A percentile compares a stretch with the other conserved stretches of the same genome.
Conservation (phyloP, 305 asterid species). For the Fraxinus sp. region DNA sequence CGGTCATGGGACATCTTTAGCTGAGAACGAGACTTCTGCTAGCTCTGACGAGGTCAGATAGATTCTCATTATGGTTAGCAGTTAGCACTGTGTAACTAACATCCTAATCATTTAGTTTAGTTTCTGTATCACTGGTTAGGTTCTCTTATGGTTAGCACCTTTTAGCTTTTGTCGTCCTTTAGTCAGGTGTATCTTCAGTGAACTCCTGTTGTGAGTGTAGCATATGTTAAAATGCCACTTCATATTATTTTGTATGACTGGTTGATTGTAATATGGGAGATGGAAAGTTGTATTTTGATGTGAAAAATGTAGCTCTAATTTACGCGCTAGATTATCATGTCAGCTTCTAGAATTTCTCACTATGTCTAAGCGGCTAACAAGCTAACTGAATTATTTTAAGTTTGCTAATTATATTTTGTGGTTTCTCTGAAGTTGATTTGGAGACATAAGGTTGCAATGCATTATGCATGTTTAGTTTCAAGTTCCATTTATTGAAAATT, state of each 20-base stretch:
- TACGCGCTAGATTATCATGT: conserved; percentile 24
- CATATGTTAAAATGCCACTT: background rate
- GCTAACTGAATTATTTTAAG: background rate
- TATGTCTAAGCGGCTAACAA: background rate
- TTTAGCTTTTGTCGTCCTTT: background rate
- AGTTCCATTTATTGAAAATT: background rate
- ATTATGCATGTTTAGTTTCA: background rate
- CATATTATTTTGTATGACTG: background rate
- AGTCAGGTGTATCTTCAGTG: conserved; percentile 2
- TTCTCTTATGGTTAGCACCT: background rate
- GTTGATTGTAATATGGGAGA: conserved; percentile 17
- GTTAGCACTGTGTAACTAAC: background rate
- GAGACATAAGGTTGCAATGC: background rate
- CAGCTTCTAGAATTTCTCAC: background rate
- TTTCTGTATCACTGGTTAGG: conserved; percentile 3
- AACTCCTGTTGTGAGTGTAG: background rate
- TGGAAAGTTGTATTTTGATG: conserved; percentile 10
- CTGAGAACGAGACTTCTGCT: conserved; percentile 59
- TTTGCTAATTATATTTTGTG: background rate
- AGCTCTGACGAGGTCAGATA: conserved; percentile 57
- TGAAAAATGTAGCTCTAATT: conserved; percentile 26
- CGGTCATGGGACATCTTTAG: conserved; percentile 48
- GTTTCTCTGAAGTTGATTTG: background rate
- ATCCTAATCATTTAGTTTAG: background rate
- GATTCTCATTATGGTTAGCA: background rate